Evolutionary conservation across 768 basidiomycete genomes (phyloP), one percentile per base, ranked within the genome.

Genomic region (Mycena polygramma): DNA sequence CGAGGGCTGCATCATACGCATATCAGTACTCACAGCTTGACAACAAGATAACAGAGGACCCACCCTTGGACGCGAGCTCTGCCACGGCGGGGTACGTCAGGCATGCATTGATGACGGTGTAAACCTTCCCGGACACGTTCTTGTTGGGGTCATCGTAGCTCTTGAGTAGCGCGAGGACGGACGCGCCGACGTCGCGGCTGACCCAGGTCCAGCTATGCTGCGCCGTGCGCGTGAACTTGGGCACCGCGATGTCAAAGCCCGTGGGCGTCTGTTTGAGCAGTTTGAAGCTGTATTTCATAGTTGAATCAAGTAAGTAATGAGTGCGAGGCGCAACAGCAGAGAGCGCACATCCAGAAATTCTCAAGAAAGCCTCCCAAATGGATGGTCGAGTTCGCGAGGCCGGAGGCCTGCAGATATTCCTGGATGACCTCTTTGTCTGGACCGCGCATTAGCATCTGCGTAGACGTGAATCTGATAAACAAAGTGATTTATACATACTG

Each of bases 151-250:
- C 64, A 24, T 57, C 24, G 39, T 57, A 66, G 46, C 41, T 66
- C 36, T 66, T 66, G 7, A 66, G n/a, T 4, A 66, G 54, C 7
- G 64, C 64, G 7, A 66, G 46, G 7, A 49, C 55, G 4, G 55
- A 37, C 17, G 57, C 15, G 13, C 64, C 55, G 2, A 66, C 55
- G 22, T 66, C 64, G 37, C 48, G 55, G 14, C 39, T 48, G n/a
- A 66, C 64, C 64, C 64, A 66, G 24, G 57, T 37, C 13, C 35
- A 66, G 24, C 36, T 26, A 10, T 66, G 64, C 22, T 36, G 9
- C 35, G 55, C 45, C 36, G 30, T 37, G 6, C 22, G 55, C 20
- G 26, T 57, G 57, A 39, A 66, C 43, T 46, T 64, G 8, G 55
- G 55, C 6, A 66, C n/a, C 36, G 46, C n/a, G 39, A 66, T 66